Base-by-base conservation (phyloP, 345 rosid species). In the Eucalyptus paniculata region DNA sequence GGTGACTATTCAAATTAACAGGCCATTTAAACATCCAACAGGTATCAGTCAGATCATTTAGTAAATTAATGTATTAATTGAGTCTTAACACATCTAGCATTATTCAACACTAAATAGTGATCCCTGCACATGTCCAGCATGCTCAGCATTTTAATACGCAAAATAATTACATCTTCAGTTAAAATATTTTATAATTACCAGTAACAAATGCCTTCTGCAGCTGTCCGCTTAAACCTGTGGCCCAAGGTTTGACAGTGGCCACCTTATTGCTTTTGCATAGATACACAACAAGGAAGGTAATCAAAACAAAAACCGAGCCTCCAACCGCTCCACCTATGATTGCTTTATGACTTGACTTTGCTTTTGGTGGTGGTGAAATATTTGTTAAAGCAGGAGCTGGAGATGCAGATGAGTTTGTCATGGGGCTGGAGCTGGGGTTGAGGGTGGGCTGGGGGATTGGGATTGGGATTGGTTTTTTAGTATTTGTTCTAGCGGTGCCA, bases 221-320 rank as follows among this genome's bases (percentile, higher is more conserved):
- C 91, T 97, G 98, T 89, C 99, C 99, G 7, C 98, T 97, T 90
- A 97, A 92, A 87, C 99, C 98, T n/a, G 99, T 94, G 87, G 95
- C 95, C 99, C 98, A 97, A 56, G 99, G 98, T 91, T 93, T 96
- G 91, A 97, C 98, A 44, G 97, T 49, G 69, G 95, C 91, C n/a
- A 92, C 96, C 90, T 92, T 91, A 28, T 91, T 91, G 69, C 93
- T 86, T 92, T 89, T 93, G 90, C 56, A 92, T 77, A 93, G 90
- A 89, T 89, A 92, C 49, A 95, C 62, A 44, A 93, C 92, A 5
- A 91, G 40, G 34, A 89, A 89, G 85, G 93, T 85, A 18, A 95
- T 37, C 53, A 96, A 51, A 83, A 94, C 77, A 24, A 95, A 83
- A 69, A 87, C 13, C 21, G 92, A 89, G 30, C 91, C 94, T 30